Evolutionary conservation across 192 early-diverging fungal species (phyloP).

Genomic region (Linnemannia zychae): DNA sequence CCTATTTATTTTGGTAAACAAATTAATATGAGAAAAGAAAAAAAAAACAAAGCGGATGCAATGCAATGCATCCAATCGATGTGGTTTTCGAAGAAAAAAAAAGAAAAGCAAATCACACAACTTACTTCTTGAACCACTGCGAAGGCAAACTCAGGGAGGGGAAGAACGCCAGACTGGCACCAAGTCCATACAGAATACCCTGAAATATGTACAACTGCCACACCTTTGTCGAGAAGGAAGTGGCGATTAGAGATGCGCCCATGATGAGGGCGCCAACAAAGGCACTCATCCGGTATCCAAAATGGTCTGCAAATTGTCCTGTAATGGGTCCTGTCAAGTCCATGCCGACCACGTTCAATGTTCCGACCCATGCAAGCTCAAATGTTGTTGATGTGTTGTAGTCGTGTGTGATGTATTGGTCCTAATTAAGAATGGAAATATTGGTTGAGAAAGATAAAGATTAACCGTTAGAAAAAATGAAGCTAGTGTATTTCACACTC

Average conservation of each 20-base stretch:
- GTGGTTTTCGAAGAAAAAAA: too few relatives aligned
- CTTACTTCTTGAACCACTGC: constrained; percentile 65
- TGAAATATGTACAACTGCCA: constrained; percentile 51
- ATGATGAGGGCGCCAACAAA: constrained; percentile 66
- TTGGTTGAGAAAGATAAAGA: constrained; percentile 45
- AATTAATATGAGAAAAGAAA: not conserved
- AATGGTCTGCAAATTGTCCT: constrained; percentile 64
- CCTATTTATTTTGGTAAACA: constrained; percentile 12
- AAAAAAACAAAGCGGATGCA: not conserved
- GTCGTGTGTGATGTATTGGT: constrained; percentile 40
- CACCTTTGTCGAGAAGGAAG: constrained; percentile 67
- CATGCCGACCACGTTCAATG: constrained; percentile 64
- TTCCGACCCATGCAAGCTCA: constrained; percentile 66
- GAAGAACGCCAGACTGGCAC: constrained; percentile 62
- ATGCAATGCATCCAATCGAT: too few relatives aligned
- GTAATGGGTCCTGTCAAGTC: constrained; percentile 59
- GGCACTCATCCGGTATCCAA: constrained; percentile 62
- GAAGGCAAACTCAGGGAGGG: constrained; percentile 66
- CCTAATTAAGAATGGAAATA: not conserved
- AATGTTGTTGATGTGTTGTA: constrained; percentile 57
- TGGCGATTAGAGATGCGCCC: constrained; percentile 60
- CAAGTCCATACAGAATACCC: constrained; percentile 49
- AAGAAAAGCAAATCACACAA: not conserved
- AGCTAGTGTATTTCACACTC: not conserved
- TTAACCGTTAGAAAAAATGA: constrained; percentile 7